Evolutionary conservation across 176 grass and related monocot genomes (phyloP), one percentile per base, ranked within the genome.

Genomic region (Cenchrus fungigraminus): DNA sequence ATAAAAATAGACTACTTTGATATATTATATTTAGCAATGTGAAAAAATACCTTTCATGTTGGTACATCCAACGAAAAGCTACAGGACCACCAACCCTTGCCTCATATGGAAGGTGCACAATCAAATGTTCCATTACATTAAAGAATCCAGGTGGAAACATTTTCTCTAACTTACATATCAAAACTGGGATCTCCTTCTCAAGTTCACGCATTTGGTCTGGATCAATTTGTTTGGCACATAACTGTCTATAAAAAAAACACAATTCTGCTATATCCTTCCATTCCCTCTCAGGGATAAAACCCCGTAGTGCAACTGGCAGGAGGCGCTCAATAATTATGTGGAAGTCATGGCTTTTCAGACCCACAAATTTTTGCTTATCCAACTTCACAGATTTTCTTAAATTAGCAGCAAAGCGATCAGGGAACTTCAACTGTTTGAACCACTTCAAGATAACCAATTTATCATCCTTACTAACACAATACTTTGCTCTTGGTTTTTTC

Each of bases 161-260:
- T n/a, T n/a, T n/a, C n/a, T n/a, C n/a, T n/a, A n/a, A n/a, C n/a
- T n/a, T n/a, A n/a, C n/a, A n/a, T n/a, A n/a, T n/a, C n/a, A n/a
- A n/a, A n/a, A n/a, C n/a, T n/a, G 49, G 71, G 50, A 32, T 54
- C 25, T 74, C 68, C 42, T 60, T 49, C 29, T 83, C 81, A 65
- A 83, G 69, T 64, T 37, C 7, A 64, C 0, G 25, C 70, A 83
- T 83, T 49, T 10, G 3, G 6, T 62, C 6, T 34, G 1, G 13
- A 73, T 59, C 68, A 73, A 82, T 82, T 73, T 82, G 68, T 61
- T 82, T 73, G 6, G 80, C 68, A 61, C 68, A 82, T 16, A 73
- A 14, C 44, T 82, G 80, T 46, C 68, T 9, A 73, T 32, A 71
- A 20, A 82, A 82, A 46, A 60, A 71, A 34, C 80, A 20, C 4